phyloP scores from a whole-genome alignment of 2,329 filamentous ascomycete genomes.

The Dothiorella sarmentorum region DNA sequence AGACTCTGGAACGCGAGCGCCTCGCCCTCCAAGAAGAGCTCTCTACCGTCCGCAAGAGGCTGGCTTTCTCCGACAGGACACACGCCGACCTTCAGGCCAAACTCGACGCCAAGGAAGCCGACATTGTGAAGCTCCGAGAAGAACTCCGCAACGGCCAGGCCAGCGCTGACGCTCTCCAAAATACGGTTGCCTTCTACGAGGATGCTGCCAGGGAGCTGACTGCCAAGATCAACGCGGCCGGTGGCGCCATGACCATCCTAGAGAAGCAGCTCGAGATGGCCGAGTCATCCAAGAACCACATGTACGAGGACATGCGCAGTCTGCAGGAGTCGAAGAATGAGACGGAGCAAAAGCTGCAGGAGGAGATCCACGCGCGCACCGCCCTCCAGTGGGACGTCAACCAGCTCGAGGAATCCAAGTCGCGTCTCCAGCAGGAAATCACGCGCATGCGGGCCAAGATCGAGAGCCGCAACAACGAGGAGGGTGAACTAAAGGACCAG shows the following conservation, averaged over 20 bases:
- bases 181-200: conserved; percentile 5
- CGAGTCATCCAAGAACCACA: conserved; percentile 9
- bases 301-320: conserved; percentile 4
- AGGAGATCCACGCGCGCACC: conserved; percentile 9
- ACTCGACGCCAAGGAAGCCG: conserved; percentile 19
- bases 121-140: not conserved
- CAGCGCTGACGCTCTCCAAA: conserved; percentile 9
- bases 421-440: conserved; percentile 26
- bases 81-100: conserved; percentile 20
- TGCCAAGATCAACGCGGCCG: conserved; percentile 3
- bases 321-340: conserved; percentile 1
- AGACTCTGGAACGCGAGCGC: conserved; percentile 26
- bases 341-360: conserved; percentile 4
- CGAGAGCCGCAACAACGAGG: conserved; percentile 24
- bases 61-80: conserved; percentile 25
- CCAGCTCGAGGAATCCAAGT: conserved; percentile 26
- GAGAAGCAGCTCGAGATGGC: conserved; percentile 16
- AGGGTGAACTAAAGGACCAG: conserved; percentile 22
- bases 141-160: conserved; percentile 6
- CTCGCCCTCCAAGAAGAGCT: conserved; percentile 26
- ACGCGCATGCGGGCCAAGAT: conserved; percentile 24
- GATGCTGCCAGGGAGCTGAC: conserved; percentile 7
- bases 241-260: conserved; percentile 5
- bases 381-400: conserved; percentile 21
- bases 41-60: conserved; percentile 21